These are phyloP conservation scores for Backusella macrospora DNA, from an alignment of 192 early-diverging fungal species.

Conservation along the genomic window DNA sequence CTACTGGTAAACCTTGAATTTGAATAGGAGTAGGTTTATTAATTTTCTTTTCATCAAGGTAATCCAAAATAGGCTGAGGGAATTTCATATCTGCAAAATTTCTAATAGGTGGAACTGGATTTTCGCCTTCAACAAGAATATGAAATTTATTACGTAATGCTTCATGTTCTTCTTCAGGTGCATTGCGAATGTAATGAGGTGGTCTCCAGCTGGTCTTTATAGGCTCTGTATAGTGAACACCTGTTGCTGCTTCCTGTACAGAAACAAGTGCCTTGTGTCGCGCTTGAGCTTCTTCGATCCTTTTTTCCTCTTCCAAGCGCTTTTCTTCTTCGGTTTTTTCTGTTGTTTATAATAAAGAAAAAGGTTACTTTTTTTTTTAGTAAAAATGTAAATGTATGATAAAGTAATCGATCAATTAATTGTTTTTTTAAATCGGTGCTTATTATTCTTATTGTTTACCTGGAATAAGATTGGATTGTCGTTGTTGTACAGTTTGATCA, in stretches of 20 bases:
- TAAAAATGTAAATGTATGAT: not conserved
- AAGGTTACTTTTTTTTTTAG: not conserved
- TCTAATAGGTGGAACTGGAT: conserved; percentile 83
- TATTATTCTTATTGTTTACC: conserved; percentile 20
- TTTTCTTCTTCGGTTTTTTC: conserved; percentile 82
- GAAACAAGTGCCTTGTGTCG: conserved; percentile 80
- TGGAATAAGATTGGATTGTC: conserved; percentile 59
- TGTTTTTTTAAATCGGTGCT: not conserved
- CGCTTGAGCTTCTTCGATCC: conserved; percentile 82
- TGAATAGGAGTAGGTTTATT: conserved; percentile 94
- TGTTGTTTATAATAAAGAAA: not conserved
- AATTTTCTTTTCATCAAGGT: conserved; percentile 82
- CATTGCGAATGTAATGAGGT: conserved; percentile 68
- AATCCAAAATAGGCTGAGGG: conserved; percentile 74
- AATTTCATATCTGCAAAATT: conserved; percentile 87
- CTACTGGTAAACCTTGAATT: conserved; percentile 94
- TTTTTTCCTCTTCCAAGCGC: conserved; percentile 79
- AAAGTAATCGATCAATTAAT: not conserved
- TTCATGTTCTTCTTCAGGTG: conserved; percentile 53
- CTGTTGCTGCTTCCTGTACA: conserved; percentile 84
- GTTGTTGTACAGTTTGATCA: conserved; percentile 81
- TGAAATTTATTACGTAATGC: conserved; percentile 80
- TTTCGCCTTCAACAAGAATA: conserved; percentile 88
- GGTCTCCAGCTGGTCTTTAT: conserved; percentile 87
- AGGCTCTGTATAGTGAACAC: conserved; percentile 83